Percentiles rank a stretch among this genome's conserved stretches.
These are phyloP conservation scores for Staphylotrichum tortipilum DNA, from an alignment of 495 filamentous ascomycete genomes.

Conservation along the genomic window DNA sequence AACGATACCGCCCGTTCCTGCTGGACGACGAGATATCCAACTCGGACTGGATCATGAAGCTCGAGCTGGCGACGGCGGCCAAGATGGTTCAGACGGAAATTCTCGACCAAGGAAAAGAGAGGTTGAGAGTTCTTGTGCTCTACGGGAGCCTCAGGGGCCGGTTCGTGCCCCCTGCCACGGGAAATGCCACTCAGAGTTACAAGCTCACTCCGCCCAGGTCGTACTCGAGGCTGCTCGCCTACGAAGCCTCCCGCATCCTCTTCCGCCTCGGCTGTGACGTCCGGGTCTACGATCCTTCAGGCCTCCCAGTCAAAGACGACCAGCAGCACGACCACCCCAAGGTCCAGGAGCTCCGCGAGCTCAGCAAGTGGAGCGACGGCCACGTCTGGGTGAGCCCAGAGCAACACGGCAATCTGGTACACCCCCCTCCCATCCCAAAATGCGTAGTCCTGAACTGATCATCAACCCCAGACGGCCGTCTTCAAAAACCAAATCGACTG, in stretches of 20 bases:
- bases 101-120: neutral
- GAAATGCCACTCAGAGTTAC: too few species aligned
- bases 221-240: neutral
- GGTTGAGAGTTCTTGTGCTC: neutral
- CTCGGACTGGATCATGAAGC: neutral
- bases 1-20: neutral
- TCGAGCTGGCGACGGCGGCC: neutral
- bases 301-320: neutral
- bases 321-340: neutral
- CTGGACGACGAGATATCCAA: neutral
- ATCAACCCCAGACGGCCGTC: neutral
- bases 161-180: neutral
- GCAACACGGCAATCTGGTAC: neutral
- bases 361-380: slow-evolving; percentile 1
- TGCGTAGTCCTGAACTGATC: too few species aligned
- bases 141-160: neutral
- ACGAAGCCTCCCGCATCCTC: neutral
- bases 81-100: neutral
- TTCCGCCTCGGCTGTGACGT: slow-evolving; percentile 1
- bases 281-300: neutral
- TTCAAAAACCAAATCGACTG: slow-evolving; percentile 3
- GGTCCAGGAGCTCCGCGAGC: neutral
- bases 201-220: neutral
- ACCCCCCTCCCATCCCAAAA: too few species aligned
- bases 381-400: neutral